A percentile compares a stretch with the other conserved stretches of the same genome.
Conservation (phyloP, 1,139 yeast species). For the Hanseniaspora uvarum region DNA sequence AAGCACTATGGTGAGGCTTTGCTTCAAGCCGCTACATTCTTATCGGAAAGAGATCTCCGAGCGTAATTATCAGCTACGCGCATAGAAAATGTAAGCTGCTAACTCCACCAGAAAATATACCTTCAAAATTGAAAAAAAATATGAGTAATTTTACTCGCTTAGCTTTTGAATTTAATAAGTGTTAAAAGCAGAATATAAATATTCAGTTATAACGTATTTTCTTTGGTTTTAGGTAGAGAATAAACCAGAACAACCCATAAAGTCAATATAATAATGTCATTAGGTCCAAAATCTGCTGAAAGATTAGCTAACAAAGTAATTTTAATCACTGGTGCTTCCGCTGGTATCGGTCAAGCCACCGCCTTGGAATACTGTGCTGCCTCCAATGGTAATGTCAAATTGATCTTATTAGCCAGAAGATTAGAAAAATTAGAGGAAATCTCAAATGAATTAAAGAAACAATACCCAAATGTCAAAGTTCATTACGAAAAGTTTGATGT, state of each 20-base stretch:
- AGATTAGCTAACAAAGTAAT: constrained; percentile 37
- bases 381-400: constrained; percentile 53
- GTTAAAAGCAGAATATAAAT: no score
- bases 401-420: constrained; percentile 64
- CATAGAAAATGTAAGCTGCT: no score
- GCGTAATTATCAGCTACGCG: no score
- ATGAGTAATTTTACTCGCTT: not conserved
- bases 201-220: no score
- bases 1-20: no score
- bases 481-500: constrained; percentile 53
- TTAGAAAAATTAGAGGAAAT: constrained; percentile 43
- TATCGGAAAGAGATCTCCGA: constrained; percentile 9
- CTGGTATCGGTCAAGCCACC: constrained; percentile 65
- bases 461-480: constrained; percentile 44
- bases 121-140: not conserved
- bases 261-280: constrained; percentile 30
- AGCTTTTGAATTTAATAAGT: no score
- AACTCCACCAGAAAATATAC: no score
- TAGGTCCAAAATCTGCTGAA: constrained; percentile 34
- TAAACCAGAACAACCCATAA: not conserved
- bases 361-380: constrained; percentile 64
- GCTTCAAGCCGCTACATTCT: no score
- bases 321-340: constrained; percentile 39
- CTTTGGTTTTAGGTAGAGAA: no score
- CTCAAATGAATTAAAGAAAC: constrained; percentile 36